Evolutionary conservation across 176 grass and related monocot genomes (phyloP), one percentile per base, ranked within the genome.

Genomic region (Phragmites australis): DNA sequence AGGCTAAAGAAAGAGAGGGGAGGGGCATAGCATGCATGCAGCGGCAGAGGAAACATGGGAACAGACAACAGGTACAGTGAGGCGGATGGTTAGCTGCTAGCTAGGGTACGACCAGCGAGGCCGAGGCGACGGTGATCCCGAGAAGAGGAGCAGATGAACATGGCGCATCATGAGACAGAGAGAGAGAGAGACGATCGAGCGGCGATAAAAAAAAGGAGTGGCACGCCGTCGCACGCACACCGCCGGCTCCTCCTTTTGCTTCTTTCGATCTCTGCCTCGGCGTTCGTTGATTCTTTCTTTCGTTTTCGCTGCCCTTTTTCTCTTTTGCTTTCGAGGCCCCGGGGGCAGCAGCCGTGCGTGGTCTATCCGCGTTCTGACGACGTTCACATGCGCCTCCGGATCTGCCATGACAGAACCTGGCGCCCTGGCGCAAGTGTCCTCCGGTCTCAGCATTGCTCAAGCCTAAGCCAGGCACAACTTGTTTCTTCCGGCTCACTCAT

Each of bases 181-280:
- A 23, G 0, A 25, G 45, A 29, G 27, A 50, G 68, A 34, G 69
- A 51, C 46, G 69, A 72, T 21, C 45, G 17, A 32, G 70, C 19
- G 46, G 10, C 6, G 42, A 22, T 48, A 2, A 12, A 6, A 25
- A 84, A 84, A 75, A 43, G 39, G 41, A 53, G 19, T 21, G 70
- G 86, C 79, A 46, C 37, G 74, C 75, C 43, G 8, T 29, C 15
- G 58, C 60, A 63, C 32, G 63, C 50, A 53, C 12, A 17, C 46
- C 76, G 17, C 42, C 27, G n/a, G 34, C 47, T 9, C 44, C 37
- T 56, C 34, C 47, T 37, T 37, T 37, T 37, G 76, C 43, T 67
- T 75, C 87, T 66, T 78, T 88, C 86, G 18, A 49, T 66, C 84
- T n/a, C 19, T 9, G 74, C 75, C 59, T 78, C 75, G 59, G 75